Conservation (phyloP, 2,329 filamentous ascomycete species). For the Apiospora marii region DNA sequence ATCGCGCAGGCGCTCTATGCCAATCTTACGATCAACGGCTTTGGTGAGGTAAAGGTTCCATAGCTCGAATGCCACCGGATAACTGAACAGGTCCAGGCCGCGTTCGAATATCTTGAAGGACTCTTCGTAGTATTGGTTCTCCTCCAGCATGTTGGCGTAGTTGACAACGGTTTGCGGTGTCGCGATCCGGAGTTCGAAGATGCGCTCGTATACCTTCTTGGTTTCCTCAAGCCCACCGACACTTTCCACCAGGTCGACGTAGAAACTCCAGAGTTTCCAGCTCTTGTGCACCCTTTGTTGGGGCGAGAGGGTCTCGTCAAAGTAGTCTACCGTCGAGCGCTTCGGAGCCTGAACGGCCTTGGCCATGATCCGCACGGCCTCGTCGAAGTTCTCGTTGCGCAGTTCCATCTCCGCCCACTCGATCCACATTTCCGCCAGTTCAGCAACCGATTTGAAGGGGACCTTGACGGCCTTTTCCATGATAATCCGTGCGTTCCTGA, state of each 20-base stretch:
- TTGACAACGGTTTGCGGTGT: constrained; percentile 99
- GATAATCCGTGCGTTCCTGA: constrained; percentile 86
- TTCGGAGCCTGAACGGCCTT: constrained; percentile 98
- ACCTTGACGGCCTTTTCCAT: constrained; percentile 99
- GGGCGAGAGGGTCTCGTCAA: constrained; percentile 91
- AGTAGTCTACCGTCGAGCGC: constrained; percentile 97
- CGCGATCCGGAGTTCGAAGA: constrained; percentile 97
- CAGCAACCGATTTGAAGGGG: constrained; percentile 95
- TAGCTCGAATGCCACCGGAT: constrained; percentile 96
- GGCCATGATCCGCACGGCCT: constrained; percentile 93
- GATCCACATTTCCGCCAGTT: constrained; percentile 98
- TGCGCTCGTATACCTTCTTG: constrained; percentile 92
- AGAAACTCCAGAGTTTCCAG: constrained; percentile 99
- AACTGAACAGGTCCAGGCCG: constrained; percentile 96
- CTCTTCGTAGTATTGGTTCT: constrained; percentile 94
- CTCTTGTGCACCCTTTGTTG: constrained; percentile 98
- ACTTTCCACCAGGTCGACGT: constrained; percentile 96
- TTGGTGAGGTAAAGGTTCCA: constrained; percentile 99
- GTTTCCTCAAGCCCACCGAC: constrained; percentile 92
- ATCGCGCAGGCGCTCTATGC: constrained; percentile 91
- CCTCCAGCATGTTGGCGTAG: constrained; percentile 94
- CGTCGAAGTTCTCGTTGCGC: constrained; percentile 93
- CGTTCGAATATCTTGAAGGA: constrained; percentile 98
- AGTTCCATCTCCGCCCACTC: constrained; percentile 99
- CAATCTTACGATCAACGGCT: constrained; percentile 93